Percentiles rank a stretch among this genome's conserved stretches.
Evolutionary conservation across 805 yeast species (phyloP).

Genomic region (Barnettozyma salicaria): DNA sequence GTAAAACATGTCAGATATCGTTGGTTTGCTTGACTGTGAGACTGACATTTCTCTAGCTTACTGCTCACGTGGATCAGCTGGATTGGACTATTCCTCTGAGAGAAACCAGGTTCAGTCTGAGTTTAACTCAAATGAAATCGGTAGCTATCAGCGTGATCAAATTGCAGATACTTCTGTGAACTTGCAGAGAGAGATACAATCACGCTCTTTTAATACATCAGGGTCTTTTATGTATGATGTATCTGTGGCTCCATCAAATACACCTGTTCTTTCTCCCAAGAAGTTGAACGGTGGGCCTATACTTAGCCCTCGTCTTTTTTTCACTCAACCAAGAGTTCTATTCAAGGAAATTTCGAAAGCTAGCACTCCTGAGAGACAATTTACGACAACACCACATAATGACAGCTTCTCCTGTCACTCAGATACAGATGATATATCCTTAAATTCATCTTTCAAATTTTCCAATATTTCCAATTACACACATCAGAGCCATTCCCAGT

Average conservation of each 20-base stretch:
- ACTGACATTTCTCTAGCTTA: no score
- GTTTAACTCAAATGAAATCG: no score
- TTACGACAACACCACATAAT: no score
- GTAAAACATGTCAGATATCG: no score
- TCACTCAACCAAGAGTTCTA: constrained; percentile 1
- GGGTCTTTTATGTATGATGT: background rate
- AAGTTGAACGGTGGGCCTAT: background rate
- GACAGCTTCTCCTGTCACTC: no score
- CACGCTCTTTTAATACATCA: background rate
- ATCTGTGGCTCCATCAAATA: constrained; percentile 9
- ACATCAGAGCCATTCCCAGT: background rate
- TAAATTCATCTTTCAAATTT: constrained; percentile 2
- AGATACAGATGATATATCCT: background rate
- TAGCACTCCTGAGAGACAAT: background rate
- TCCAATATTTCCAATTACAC: constrained; percentile 5
- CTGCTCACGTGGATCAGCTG: no score
- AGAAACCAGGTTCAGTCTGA: no score
- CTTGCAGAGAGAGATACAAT: background rate
- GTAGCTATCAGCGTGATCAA: no score
- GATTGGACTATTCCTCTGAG: no score
- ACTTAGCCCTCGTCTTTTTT: background rate
- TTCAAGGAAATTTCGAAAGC: background rate
- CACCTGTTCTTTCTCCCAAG: constrained; percentile 8
- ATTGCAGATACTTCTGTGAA: no score
- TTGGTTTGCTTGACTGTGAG: no score